Conservation (phyloP, 1,284 basidiomycete species). For the Cerrena zonata region DNA sequence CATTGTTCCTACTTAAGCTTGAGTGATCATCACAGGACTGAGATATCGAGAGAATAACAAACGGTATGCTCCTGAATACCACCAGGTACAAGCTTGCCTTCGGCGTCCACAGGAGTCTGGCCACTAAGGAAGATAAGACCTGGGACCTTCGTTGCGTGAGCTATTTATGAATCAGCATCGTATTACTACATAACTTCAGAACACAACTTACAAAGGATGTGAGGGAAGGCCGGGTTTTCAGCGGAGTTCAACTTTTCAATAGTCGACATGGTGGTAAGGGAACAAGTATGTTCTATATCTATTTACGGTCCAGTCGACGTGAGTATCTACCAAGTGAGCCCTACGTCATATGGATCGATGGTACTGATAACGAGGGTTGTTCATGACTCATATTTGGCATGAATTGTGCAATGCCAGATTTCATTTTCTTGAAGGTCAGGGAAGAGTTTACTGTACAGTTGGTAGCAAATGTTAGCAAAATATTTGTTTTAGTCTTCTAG, state of each 20-base stretch:
- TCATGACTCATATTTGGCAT: too few species aligned
- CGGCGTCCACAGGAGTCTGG: conserved; percentile 45
- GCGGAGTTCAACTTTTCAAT: conserved; percentile 47
- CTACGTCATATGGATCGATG: neutral
- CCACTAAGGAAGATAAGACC: conserved; percentile 57
- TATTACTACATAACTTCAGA: neutral
- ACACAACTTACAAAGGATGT: conserved; percentile 44
- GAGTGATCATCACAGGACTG: too few species aligned
- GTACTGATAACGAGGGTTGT: neutral
- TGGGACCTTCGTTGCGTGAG: conserved; percentile 51
- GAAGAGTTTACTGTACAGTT: neutral
- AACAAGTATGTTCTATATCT: too few species aligned
- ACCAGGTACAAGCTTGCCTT: conserved; percentile 44
- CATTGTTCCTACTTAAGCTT: conserved; percentile 44
- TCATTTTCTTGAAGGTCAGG: neutral
- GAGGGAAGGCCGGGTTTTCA: conserved; percentile 36
- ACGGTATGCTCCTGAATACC: conserved; percentile 57
- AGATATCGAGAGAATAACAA: conserved; percentile 1
- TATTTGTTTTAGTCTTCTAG: too few species aligned
- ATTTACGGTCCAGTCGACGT: too few species aligned
- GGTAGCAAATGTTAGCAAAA: too few species aligned
- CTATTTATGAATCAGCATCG: conserved; percentile 24
- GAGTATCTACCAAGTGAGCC: too few species aligned
- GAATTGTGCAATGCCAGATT: neutral
- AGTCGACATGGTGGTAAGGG: conserved; percentile 29